Evolutionary conservation across 2,329 filamentous ascomycete species (phyloP), one percentile per base, ranked within the genome.

Genomic region (Leptographium flavum): DNA sequence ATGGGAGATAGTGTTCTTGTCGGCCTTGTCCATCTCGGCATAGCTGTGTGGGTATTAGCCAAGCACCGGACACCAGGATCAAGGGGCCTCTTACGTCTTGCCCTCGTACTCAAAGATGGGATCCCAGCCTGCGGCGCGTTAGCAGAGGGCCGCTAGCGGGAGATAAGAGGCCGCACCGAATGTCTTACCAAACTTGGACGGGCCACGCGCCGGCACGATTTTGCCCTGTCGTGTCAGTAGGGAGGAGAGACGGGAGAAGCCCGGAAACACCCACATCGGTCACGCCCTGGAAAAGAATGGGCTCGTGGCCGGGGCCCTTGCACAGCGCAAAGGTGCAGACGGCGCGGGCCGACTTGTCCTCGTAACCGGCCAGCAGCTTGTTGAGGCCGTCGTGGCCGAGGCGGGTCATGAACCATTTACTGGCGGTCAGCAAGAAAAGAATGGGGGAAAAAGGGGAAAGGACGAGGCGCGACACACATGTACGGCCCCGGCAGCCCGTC

Each of bases 321-420:
- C 78, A 92, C 65, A 93, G 95, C 22, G 81, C 92, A 64, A 98
- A 98, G 1, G 92, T 98, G 66, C 90, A 95, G 39, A 98, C 84
- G 17, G 92, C 90, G 64, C 94, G 80, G 38, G 87, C 87, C 38
- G 81, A 83, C 63, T 95, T 95, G 65, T 98, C 85, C 25, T 84
- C 72, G 60, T 94, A 95, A 7, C 82, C 87, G 43, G 79, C 81
- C 35, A 98, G 79, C 51, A 98, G 74, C 59, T 90, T 92, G 66
- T 95, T 94, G 47, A 98, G 71, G 14, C 92, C 84, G 41, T 82
- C 68, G 52, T 87, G 86, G 46, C 92, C 92, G 47, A 95, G 71
- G 27, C 78, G 74, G 50, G 83, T 68, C 63, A 98, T 74, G 65
- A 98, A 98, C 78, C 87, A 94, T 71, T 98, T 98, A 54, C 88